Percentiles rank a stretch among this genome's conserved stretches.
These are phyloP conservation scores for Lentinula detonsa DNA, from an alignment of 768 basidiomycete species.

Conservation along the genomic window DNA sequence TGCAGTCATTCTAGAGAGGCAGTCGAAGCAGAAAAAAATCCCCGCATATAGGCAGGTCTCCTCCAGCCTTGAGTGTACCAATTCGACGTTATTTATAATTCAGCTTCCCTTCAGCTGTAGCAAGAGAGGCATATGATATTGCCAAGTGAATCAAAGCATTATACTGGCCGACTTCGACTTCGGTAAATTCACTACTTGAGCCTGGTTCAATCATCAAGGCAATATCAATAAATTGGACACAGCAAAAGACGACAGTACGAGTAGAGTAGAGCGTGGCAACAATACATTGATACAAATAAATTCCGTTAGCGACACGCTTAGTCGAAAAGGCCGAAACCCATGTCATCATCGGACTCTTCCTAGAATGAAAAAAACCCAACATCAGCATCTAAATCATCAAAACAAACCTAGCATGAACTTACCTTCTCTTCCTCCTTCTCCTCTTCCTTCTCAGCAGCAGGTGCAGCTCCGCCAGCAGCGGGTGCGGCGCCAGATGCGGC, in stretches of 20 bases:
- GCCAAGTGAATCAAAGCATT: too few species aligned
- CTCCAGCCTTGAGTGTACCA: too few species aligned
- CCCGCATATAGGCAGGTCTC: too few species aligned
- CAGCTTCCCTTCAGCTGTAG: too few species aligned
- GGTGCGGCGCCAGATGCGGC: slow-evolving; percentile 44
- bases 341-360: slow-evolving; percentile 97
- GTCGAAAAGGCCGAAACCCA: slow-evolving; percentile 99
- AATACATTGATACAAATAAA: not conserved
- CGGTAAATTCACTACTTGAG: too few species aligned
- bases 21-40: too few species aligned
- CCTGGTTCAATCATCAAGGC: too few species aligned
- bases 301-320: slow-evolving; percentile 28
- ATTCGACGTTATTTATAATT: too few species aligned
- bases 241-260: not conserved
- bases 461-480: slow-evolving; percentile 53
- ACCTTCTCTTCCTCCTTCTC: slow-evolving; percentile 91
- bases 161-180: too few species aligned
- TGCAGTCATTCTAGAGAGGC: too few species aligned
- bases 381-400: not conserved
- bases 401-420: slow-evolving; percentile 14
- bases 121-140: too few species aligned
- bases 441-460: slow-evolving; percentile 80
- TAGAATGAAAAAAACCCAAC: slow-evolving; percentile 17
- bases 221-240: not conserved
- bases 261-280: not conserved